These are phyloP conservation scores for Hypsizygus marmoreus DNA, from an alignment of 768 basidiomycete species.

Conservation along the genomic window DNA sequence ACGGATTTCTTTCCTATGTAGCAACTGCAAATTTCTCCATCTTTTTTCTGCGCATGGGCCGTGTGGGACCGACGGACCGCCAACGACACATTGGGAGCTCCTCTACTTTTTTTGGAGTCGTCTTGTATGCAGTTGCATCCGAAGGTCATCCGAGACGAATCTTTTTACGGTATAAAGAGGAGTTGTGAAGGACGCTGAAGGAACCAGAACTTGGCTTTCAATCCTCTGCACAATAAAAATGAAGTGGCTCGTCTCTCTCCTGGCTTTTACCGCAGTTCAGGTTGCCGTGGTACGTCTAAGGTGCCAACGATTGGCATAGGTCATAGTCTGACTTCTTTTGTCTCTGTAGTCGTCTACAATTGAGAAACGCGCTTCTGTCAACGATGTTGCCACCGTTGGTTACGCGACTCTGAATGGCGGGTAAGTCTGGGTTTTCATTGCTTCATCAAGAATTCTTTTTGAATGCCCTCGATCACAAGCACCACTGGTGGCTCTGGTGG, in stretches of 20 bases:
- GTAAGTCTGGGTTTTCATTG: slow-evolving; percentile 19
- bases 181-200: background rate
- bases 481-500: slow-evolving; percentile 49
- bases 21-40: too few relatives aligned
- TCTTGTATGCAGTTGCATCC: background rate
- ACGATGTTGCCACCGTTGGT: slow-evolving; percentile 40
- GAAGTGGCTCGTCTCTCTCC: slow-evolving; percentile 24
- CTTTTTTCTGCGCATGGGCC: too few relatives aligned
- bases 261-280: slow-evolving; percentile 19
- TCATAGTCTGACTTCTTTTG: background rate
- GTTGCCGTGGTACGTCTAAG: slow-evolving; percentile 19
- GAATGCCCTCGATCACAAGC: slow-evolving; percentile 21
- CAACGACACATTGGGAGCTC: background rate
- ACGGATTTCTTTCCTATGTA: too few relatives aligned
- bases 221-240: slow-evolving; percentile 2
- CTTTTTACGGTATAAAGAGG: slow-evolving; percentile 1
- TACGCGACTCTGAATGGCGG: slow-evolving; percentile 42
- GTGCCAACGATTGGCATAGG: background rate
- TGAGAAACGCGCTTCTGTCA: slow-evolving; percentile 37
- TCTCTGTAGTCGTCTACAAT: slow-evolving; percentile 18
- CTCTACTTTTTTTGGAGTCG: slow-evolving; percentile 1
- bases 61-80: slow-evolving; percentile 16
- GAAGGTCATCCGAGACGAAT: slow-evolving; percentile 1
- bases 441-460: background rate
- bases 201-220: slow-evolving; percentile 8